Evolutionary conservation across 331 rosid species (phyloP), one percentile per base, ranked within the genome.

Genomic region (Saraca asoca): DNA sequence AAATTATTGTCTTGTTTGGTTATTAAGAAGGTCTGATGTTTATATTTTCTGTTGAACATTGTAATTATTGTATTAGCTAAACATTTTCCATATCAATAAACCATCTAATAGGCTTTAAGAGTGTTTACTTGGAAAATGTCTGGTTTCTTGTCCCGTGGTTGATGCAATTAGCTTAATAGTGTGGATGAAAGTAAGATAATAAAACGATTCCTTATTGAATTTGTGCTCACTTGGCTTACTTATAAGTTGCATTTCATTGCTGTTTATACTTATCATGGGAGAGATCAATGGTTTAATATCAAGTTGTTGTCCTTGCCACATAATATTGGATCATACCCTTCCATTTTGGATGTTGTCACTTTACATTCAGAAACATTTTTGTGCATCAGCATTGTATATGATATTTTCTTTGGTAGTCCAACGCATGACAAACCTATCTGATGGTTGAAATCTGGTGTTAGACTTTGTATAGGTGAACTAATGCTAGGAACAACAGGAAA

Each of bases 361-460:
- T 54, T 64, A 17, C 69, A 13, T 51, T 24, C 37, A 31, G 61
- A 37, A 12, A 64, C 18, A 48, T 59, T 67, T 31, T 57, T 57
- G 35, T 33, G 35, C 12, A 41, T 41, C 14, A 69, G 29, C 68
- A 50, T 57, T 42, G 59, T 58, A 29, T 64, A 41, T 15, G 41
- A n/a, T n/a, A n/a, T 71, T 60, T 64, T 49, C 16, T 64, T 79
- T 43, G 49, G 57, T 64, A 46, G 58, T 70, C 38, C 43, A 15
- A 67, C 76, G 16, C 59, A 37, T 58, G 56, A 15, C 15, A 71
- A 58, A 64, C 38, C 51, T 69, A 63, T 64, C 58, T 57, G 55
- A 49, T 69, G 16, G 65, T 73, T 79, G 55, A 51, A 46, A 50
- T 68, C 5, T 35, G 59, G 51, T 73, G 50, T 20, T 51, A 42